These are phyloP conservation scores for Paraphoma sp. DNA, from an alignment of 2,329 filamentous ascomycete genomes.

Conservation along the genomic window DNA sequence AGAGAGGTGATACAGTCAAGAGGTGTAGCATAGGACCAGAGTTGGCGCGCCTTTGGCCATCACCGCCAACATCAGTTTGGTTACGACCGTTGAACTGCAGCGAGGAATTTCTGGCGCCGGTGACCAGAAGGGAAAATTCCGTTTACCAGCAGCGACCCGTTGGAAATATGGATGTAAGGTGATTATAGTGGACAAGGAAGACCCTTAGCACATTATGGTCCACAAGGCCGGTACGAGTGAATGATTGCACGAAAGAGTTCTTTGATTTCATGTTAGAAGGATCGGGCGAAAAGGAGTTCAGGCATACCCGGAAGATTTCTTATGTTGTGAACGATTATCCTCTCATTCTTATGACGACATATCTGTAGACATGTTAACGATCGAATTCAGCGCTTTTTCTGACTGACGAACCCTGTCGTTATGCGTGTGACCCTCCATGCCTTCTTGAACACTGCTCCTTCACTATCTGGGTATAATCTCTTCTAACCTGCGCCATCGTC, in stretches of 20 bases:
- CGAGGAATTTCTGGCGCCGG: slow-evolving; percentile 1
- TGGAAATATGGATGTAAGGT: background rate
- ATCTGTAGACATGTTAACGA: slow-evolving; percentile 37
- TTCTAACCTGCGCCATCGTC: background rate
- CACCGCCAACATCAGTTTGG: slow-evolving; percentile 20
- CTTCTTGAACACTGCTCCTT: background rate
- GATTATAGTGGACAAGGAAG: background rate
- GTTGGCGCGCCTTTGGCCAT: slow-evolving; percentile 23
- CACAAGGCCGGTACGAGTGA: background rate
- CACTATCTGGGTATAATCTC: background rate
- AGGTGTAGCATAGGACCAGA: slow-evolving; percentile 21
- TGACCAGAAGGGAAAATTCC: slow-evolving; percentile 9
- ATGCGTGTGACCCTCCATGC: background rate
- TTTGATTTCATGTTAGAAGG: background rate
- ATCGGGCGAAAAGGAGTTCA: slow-evolving; percentile 15
- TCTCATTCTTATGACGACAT: slow-evolving; percentile 16
- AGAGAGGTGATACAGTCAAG: slow-evolving; percentile 32
- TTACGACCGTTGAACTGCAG: slow-evolving; percentile 2
- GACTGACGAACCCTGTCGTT: slow-evolving; percentile 24
- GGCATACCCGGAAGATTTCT: slow-evolving; percentile 24
- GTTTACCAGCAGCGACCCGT: slow-evolving; percentile 6
- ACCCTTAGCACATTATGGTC: background rate
- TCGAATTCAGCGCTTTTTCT: slow-evolving; percentile 17
- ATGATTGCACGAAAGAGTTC: background rate
- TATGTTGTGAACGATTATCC: slow-evolving; percentile 11